Conservation (phyloP, 805 yeast species). For the Ogataea nonfermentans region DNA sequence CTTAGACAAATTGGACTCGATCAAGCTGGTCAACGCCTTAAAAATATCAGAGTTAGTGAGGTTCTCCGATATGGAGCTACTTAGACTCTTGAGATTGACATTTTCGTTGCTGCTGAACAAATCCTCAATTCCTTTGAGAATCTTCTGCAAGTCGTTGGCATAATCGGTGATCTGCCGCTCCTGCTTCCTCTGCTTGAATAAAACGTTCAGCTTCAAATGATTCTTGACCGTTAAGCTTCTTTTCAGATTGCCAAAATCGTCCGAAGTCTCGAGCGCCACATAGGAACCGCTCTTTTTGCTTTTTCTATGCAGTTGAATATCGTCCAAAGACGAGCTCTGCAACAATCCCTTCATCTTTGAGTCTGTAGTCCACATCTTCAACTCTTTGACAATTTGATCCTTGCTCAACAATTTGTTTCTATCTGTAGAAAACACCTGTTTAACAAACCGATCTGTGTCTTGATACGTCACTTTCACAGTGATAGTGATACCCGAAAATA, state of each 20-base stretch:
- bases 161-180: slow-evolving; percentile 2
- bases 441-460: not conserved
- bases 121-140: slow-evolving; percentile 16
- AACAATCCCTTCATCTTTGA: slow-evolving; percentile 2
- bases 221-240: slow-evolving; percentile 50
- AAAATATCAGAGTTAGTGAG: slow-evolving; percentile 23
- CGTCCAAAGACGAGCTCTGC: not conserved
- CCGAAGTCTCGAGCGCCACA: slow-evolving; percentile 37
- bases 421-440: slow-evolving; percentile 8
- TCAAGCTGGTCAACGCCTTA: slow-evolving; percentile 17
- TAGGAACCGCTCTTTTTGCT: slow-evolving; percentile 46
- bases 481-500: slow-evolving; percentile 3
- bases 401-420: slow-evolving; percentile 8
- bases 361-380: slow-evolving; percentile 1
- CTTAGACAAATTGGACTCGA: slow-evolving; percentile 22
- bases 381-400: slow-evolving; percentile 9
- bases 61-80: slow-evolving; percentile 23
- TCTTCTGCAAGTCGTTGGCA: slow-evolving; percentile 12
- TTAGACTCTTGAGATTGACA: slow-evolving; percentile 15
- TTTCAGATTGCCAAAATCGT: slow-evolving; percentile 43
- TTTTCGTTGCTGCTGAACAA: slow-evolving; percentile 15
- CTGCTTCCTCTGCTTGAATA: not conserved
- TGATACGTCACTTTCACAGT: slow-evolving; percentile 7
- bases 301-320: slow-evolving; percentile 35
- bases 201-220: slow-evolving; percentile 36